Percentiles rank a stretch among this genome's conserved stretches.
Evolutionary conservation across 106 monocot genomes (phyloP).

Genomic region (Xerophyta viscosa): DNA sequence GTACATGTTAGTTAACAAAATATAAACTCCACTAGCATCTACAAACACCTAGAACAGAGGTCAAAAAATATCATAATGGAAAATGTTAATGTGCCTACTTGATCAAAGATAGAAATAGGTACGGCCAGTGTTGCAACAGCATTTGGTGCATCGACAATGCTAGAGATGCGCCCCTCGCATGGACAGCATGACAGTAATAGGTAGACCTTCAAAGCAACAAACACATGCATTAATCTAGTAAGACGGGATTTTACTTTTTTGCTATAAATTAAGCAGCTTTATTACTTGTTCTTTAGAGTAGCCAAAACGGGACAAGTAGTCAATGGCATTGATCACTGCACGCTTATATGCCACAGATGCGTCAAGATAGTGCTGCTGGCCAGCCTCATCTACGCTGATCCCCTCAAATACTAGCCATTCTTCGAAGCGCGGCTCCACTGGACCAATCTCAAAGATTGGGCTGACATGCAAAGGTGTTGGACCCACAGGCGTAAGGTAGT

Average conservation of each 20-base stretch:
- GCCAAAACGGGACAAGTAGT: conserved; percentile 73
- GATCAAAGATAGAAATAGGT: conserved; percentile 79
- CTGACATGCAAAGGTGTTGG: conserved; percentile 83
- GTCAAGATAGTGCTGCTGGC: conserved; percentile 77
- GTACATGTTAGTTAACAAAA: too few species aligned
- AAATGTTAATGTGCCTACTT: conserved; percentile 25
- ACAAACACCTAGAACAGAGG: neutral
- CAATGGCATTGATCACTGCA: conserved; percentile 71
- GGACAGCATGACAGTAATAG: conserved; percentile 80
- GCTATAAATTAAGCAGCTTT: neutral
- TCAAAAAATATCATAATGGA: too few species aligned
- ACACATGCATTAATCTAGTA: neutral
- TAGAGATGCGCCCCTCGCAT: conserved; percentile 80
- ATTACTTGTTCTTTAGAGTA: conserved; percentile 81
- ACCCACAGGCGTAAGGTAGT: conserved; percentile 90
- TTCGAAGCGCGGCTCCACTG: conserved; percentile 83
- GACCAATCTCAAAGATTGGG: conserved; percentile 85
- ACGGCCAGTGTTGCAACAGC: conserved; percentile 82
- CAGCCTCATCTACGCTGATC: conserved; percentile 76
- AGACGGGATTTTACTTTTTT: neutral
- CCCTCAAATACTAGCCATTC: conserved; percentile 90
- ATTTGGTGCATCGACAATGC: conserved; percentile 85
- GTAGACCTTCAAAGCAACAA: conserved; percentile 43
- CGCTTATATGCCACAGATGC: conserved; percentile 84
- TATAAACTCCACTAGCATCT: too few species aligned